Evolutionary conservation across 2,329 filamentous ascomycete species (phyloP), one percentile per base, ranked within the genome.

Genomic region (Nemania diffusa): DNA sequence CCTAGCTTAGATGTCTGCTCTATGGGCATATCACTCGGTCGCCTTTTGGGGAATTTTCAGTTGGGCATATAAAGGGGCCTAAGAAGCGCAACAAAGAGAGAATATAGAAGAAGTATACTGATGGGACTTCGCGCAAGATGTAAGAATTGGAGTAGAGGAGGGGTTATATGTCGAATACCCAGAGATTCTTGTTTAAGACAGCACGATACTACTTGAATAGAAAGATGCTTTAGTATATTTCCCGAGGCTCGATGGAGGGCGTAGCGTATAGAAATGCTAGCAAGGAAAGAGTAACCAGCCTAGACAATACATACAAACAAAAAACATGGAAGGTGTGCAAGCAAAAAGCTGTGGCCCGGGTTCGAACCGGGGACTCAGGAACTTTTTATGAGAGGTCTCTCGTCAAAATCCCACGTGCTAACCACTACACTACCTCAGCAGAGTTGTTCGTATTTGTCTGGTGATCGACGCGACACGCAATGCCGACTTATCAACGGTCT

Each of bases 351-450:
- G 67, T 62, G 60, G 63, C 71, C 72, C 67, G 66, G 73, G 69
- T 57, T 74, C 68, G 73, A 74, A 74, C 73, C 69, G 68, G 67
- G 71, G 73, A 72, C 68, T 74, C 70, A 60, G 67, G 73, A 73
- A 75, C 22, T 55, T 66, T 63, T 26, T 11, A n/a, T 56, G 8
- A 29, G 26, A n/a, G 17, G 26, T 6, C 13, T 26, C 17, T 26
- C 1, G 26, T 73, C 72, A 73, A 73, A 73, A 73, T 72, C 72
- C 67, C 59, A 60, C 72, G 74, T 76, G 74, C 73, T 75, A 72
- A 76, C 74, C 74, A 70, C 73, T 76, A 76, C 74, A 76, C 74
- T 73, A 76, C 69, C 69, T 65, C 57, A 69, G 67, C 61, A 2
- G 2, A 3, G 27, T 4, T 15, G 17, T 17, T 40, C 37, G 37